phyloP scores from a whole-genome alignment of 192 early-diverging fungal species.

The Blastocladiella britannica region DNA sequence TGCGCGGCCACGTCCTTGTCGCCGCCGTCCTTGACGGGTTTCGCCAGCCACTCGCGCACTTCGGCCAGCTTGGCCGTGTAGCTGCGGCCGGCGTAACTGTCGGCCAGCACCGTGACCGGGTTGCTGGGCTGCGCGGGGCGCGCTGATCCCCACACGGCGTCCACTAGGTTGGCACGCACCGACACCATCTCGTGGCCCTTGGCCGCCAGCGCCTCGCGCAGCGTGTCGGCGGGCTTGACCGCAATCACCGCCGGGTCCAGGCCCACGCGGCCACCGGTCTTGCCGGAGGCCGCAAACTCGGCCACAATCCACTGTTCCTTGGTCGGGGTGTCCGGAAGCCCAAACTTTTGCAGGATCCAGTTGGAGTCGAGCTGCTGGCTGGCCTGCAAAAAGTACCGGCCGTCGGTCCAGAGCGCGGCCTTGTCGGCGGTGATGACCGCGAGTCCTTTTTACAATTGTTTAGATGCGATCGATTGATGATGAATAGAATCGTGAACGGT shows the following conservation, averaged over 20 bases:
- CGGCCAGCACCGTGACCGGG: constrained; percentile 37
- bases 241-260: constrained; percentile 78
- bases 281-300: constrained; percentile 43
- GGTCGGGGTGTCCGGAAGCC: constrained; percentile 63
- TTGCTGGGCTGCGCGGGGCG: constrained; percentile 55
- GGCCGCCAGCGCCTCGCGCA: constrained; percentile 29
- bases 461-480: background rate
- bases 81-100: constrained; percentile 40
- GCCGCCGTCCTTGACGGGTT: background rate
- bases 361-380: constrained; percentile 71
- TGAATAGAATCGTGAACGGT: background rate
- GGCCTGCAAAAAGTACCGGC: constrained; percentile 93
- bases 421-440: constrained; percentile 60
- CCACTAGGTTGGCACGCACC: constrained; percentile 64
- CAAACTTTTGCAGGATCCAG: constrained; percentile 89
- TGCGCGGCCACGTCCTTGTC: constrained; percentile 26
- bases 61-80: constrained; percentile 6
- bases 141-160: constrained; percentile 52
- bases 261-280: too few species aligned
- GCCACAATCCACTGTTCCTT: constrained; percentile 73
- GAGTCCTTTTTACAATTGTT: constrained; percentile 36
- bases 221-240: constrained; percentile 28
- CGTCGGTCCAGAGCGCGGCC: constrained; percentile 88
- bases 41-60: background rate
- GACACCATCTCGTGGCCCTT: constrained; percentile 43